A percentile compares a stretch with the other conserved stretches of the same genome.
phyloP scores from a whole-genome alignment of 2,329 filamentous ascomycete genomes.

The Alternaria alternata region DNA sequence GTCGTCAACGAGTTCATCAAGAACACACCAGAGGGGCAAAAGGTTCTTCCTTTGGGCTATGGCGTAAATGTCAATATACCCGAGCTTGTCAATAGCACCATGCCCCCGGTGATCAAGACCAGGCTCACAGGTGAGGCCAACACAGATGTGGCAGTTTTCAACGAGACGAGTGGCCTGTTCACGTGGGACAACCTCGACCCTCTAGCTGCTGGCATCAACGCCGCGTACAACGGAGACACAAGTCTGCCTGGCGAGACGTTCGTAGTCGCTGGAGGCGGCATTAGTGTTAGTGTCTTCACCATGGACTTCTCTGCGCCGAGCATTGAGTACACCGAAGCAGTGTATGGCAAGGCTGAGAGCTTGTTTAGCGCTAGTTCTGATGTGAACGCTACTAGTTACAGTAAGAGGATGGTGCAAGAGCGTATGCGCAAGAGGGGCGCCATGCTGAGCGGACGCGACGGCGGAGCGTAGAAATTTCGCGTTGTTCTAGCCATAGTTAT shows the following conservation, averaged over 20 bases:
- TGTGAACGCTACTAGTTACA: constrained; percentile 20
- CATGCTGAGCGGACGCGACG: constrained; percentile 14
- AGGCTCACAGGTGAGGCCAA: constrained; percentile 60
- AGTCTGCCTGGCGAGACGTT: constrained; percentile 61
- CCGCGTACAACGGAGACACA: constrained; percentile 62
- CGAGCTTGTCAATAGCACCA: constrained; percentile 51
- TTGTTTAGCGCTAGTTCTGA: constrained; percentile 17
- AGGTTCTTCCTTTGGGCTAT: constrained; percentile 59
- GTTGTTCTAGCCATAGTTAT: neutral
- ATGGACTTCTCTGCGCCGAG: constrained; percentile 61
- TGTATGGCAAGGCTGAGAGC: constrained; percentile 26
- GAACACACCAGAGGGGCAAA: constrained; percentile 42
- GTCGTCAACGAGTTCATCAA: constrained; percentile 57
- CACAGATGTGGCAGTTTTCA: constrained; percentile 57
- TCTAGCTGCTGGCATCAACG: constrained; percentile 60
- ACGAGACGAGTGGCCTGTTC: constrained; percentile 57
- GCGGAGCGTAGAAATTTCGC: constrained; percentile 1
- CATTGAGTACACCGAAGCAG: constrained; percentile 33
- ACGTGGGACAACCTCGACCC: constrained; percentile 57
- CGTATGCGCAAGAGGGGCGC: constrained; percentile 27
- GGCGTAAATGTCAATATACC: constrained; percentile 63
- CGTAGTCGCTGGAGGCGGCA: constrained; percentile 55
- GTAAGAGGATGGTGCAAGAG: constrained; percentile 28
- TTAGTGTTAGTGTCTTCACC: constrained; percentile 58
- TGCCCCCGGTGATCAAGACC: constrained; percentile 58